These are phyloP conservation scores for Cystobasidiopsis lactophilus DNA, from an alignment of 768 basidiomycete species.

Conservation along the genomic window DNA sequence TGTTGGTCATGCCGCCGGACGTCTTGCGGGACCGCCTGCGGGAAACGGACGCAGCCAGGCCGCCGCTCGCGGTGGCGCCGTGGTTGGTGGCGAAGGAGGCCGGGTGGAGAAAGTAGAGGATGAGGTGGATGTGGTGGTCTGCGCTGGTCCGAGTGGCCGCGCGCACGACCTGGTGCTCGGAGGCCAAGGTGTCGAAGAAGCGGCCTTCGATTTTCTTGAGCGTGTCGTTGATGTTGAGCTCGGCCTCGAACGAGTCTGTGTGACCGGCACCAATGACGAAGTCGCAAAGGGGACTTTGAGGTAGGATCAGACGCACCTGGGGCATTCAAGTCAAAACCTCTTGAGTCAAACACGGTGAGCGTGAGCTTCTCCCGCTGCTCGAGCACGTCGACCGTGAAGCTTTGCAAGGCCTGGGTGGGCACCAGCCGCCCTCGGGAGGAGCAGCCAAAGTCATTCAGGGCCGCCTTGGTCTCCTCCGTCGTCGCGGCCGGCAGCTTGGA, in stretches of 20 bases:
- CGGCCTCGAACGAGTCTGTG: background rate
- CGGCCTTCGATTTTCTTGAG: background rate
- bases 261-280: background rate
- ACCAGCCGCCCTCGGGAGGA: background rate
- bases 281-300: no score
- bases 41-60: background rate
- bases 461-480: background rate
- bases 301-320: background rate
- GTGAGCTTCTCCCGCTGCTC: background rate
- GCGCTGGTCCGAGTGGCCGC: background rate
- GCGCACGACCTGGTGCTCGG: slow-evolving; percentile 5
- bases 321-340: background rate
- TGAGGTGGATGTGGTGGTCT: slow-evolving; percentile 6
- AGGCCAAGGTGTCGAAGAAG: background rate
- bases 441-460: background rate
- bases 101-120: slow-evolving; percentile 7
- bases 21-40: no score
- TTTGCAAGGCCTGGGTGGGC: background rate
- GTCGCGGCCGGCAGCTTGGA: background rate
- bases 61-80: background rate
- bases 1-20: no score
- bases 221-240: background rate
- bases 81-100: background rate
- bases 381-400: background rate
- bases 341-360: background rate